These are phyloP conservation scores for Martiniozyma asiatica DNA, from an alignment of 1,139 yeast species.

Conservation along the genomic window DNA sequence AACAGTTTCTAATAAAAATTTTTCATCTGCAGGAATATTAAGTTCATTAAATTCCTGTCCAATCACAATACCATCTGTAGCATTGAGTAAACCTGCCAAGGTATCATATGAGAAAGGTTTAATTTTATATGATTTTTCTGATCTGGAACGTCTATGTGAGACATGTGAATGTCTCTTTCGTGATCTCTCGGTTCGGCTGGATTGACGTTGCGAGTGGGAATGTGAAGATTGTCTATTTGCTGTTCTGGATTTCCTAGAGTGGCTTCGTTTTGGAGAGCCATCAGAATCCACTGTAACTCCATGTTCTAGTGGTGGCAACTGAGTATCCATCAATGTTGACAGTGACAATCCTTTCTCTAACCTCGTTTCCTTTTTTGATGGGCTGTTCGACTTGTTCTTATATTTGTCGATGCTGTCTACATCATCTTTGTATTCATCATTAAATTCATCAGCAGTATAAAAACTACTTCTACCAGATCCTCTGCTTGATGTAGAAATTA, in stretches of 20 bases:
- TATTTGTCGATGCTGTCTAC: constrained; percentile 2
- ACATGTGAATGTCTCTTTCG: too few species aligned
- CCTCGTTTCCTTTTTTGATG: too few species aligned
- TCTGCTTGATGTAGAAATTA: constrained; percentile 7
- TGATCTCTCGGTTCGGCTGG: too few species aligned
- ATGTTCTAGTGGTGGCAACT: too few species aligned
- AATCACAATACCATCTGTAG: constrained; percentile 51
- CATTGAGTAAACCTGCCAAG: constrained; percentile 43
- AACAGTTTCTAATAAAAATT: constrained; percentile 68
- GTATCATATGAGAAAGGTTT: constrained; percentile 47
- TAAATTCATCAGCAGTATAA: constrained; percentile 11
- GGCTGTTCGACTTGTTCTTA: too few species aligned
- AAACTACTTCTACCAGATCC: constrained; percentile 22
- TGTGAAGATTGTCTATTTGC: too few species aligned
- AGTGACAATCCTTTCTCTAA: too few species aligned
- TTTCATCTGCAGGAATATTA: constrained; percentile 67
- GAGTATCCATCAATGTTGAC: too few species aligned
- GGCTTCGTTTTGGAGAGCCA: too few species aligned
- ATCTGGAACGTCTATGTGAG: constrained; percentile 1
- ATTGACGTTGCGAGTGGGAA: too few species aligned
- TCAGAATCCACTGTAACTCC: too few species aligned
- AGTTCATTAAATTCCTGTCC: constrained; percentile 65
- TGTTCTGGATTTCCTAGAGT: too few species aligned
- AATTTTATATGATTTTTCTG: constrained; percentile 11
- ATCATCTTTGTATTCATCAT: constrained; percentile 7